Evolutionary conservation across 495 filamentous ascomycete genomes (phyloP), one percentile per base, ranked within the genome.

Genomic region (Penicillium canescens): DNA sequence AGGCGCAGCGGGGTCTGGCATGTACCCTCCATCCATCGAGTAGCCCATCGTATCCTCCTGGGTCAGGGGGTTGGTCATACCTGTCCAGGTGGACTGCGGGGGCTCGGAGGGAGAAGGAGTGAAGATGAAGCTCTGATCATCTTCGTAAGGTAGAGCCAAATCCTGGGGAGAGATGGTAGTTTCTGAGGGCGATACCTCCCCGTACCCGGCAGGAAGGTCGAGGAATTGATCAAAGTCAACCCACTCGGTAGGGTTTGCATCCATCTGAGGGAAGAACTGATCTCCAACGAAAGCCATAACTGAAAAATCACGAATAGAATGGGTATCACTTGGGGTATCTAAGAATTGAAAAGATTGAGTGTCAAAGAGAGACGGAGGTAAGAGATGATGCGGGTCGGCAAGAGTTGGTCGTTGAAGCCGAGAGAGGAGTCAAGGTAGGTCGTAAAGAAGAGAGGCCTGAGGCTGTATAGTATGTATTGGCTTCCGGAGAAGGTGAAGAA

Each of bases 181-280:
- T 41, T 66, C 56, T 9, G 69, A 68, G 24, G 69, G 66, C 36
- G 65, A 60, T 50, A 66, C 59, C 37, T 67, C 67, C 31, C 69
- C 70, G 55, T 67, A 66, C 31, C 42, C 62, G 9, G 67, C 46
- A 13, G 62, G 61, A n/a, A 75, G 59, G 24, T 78, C 67, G 43
- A 76, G 67, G 44, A 68, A 66, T 50, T 70, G 65, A 49, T 75
- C 69, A 42, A 74, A 73, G 53, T 73, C 69, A 33, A 71, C 47
- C 66, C 64, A 73, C 35, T 76, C 72, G 35, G 69, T 50, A 18
- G 53, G 43, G 33, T 38, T 46, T 18, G 50, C 50, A 31, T 65
- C 59, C 38, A 50, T 62, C 42, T 57, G 48, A 10, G 34, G 51
- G 43, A 59, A 61, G 46, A 54, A 61, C 8, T 63, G 61, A 46